Evolutionary conservation across 129 eudicot species (phyloP).

Genomic region (Centella asiatica): DNA sequence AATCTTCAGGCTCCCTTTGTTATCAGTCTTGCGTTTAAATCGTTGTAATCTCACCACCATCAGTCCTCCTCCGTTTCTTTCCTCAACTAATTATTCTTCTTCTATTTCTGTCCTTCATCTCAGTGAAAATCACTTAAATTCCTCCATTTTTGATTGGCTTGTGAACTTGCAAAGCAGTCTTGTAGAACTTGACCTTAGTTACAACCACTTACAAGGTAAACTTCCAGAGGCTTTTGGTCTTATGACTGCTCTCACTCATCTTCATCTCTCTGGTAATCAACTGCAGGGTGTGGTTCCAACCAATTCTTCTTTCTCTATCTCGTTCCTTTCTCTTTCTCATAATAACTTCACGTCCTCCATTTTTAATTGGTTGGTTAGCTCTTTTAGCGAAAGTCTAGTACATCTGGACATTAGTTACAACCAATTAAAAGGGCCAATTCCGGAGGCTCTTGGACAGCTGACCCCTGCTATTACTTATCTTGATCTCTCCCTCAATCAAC

Average conservation of each 20-base stretch:
- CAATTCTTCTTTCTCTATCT: too few species aligned
- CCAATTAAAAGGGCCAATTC: constrained; percentile 1
- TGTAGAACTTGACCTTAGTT: constrained; percentile 5
- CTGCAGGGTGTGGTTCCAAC: constrained; percentile 12
- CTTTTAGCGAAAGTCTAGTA: background rate
- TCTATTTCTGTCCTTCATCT: constrained; percentile 3
- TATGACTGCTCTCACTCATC: background rate
- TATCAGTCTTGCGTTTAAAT: background rate
- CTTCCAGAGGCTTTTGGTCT: background rate
- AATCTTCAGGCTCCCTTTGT: constrained; percentile 6
- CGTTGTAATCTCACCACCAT: background rate
- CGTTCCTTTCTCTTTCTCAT: background rate
- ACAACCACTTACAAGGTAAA: background rate
- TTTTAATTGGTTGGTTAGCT: constrained; percentile 14
- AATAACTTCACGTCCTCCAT: constrained; percentile 4
- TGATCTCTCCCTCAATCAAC: constrained; percentile 1
- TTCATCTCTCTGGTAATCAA: constrained; percentile 5
- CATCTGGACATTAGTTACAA: constrained; percentile 10
- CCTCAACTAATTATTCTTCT: constrained; percentile 8
- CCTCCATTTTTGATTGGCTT: constrained; percentile 12
- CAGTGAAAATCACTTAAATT: background rate
- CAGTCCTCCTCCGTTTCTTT: background rate
- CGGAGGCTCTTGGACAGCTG: background rate
- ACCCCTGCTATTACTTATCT: background rate
- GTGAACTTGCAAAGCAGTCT: constrained; percentile 6